Conservation (phyloP, 345 rosid species). For the Microcos paniculata region DNA sequence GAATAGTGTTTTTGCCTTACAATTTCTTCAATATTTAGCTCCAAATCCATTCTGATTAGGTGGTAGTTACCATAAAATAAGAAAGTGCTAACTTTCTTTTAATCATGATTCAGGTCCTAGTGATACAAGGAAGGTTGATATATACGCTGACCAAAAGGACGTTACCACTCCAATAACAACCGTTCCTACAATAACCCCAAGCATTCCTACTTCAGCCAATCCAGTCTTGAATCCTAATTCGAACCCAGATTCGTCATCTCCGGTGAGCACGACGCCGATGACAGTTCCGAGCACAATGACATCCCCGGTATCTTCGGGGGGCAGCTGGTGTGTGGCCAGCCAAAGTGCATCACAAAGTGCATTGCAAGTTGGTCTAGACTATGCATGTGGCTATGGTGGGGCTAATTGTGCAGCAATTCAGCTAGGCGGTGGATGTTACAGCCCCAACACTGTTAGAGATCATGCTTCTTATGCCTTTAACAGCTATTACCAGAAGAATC, state of each 20-base stretch:
- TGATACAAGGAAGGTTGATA: conserved; percentile 10
- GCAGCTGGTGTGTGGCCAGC: conserved; percentile 87
- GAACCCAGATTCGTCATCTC: conserved; percentile 43
- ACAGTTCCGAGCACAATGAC: conserved; percentile 20
- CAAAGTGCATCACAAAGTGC: conserved; percentile 57
- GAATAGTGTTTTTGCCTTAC: background rate
- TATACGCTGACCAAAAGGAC: conserved; percentile 37
- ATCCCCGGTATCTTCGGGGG: conserved; percentile 35
- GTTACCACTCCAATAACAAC: conserved; percentile 65
- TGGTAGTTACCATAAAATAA: background rate
- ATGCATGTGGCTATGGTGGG: conserved; percentile 84
- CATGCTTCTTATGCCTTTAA: conserved; percentile 92
- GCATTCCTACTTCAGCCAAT: conserved; percentile 26
- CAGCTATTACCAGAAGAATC: conserved; percentile 72
- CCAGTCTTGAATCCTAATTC: conserved; percentile 48
- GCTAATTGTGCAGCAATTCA: conserved; percentile 76
- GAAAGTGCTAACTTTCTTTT: background rate
- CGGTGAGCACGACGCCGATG: conserved; percentile 28
- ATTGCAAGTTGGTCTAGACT: conserved; percentile 80
- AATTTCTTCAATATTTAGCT: background rate
- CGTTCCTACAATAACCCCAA: conserved; percentile 44
- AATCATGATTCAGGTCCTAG: conserved; percentile 29
- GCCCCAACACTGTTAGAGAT: conserved; percentile 51
- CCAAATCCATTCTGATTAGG: background rate
- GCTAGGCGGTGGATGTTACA: conserved; percentile 58